Conservation (phyloP, 768 basidiomycete species). For the Podaxis mareebaensis region DNA sequence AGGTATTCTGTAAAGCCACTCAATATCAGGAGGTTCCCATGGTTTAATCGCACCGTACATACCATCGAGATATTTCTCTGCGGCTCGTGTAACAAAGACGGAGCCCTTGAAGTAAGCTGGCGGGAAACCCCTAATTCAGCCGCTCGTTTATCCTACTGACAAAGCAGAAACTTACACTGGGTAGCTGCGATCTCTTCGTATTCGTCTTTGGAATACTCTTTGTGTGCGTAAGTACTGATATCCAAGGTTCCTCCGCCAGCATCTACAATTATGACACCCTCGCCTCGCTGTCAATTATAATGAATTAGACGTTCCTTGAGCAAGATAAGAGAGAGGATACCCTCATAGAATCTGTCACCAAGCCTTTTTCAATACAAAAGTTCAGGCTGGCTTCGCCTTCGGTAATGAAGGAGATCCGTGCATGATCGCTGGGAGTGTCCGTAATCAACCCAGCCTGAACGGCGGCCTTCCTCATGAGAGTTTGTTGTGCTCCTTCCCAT, state of each 20-base stretch:
- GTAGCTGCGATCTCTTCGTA: constrained; percentile 44
- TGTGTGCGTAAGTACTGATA: constrained; percentile 48
- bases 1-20: constrained; percentile 32
- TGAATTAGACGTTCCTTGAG: not conserved
- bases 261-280: constrained; percentile 53
- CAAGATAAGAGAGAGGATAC: constrained; percentile 17
- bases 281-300: constrained; percentile 30
- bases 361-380: constrained; percentile 49
- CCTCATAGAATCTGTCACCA: constrained; percentile 35
- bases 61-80: constrained; percentile 37
- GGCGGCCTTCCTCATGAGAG: constrained; percentile 51
- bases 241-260: constrained; percentile 63
- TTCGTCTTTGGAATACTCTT: constrained; percentile 20
- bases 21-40: not conserved
- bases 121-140: no score
- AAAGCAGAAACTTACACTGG: constrained; percentile 29
- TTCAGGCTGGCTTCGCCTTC: constrained; percentile 63
- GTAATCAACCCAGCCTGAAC: constrained; percentile 48
- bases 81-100: constrained; percentile 41
- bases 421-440: constrained; percentile 32
- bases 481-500: constrained; percentile 60
- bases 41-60: not conserved
- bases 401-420: constrained; percentile 50
- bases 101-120: constrained; percentile 47
- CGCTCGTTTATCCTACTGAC: not conserved